phyloP scores from a whole-genome alignment of 345 rosid genomes.

The Hibiscus tridactylites region DNA sequence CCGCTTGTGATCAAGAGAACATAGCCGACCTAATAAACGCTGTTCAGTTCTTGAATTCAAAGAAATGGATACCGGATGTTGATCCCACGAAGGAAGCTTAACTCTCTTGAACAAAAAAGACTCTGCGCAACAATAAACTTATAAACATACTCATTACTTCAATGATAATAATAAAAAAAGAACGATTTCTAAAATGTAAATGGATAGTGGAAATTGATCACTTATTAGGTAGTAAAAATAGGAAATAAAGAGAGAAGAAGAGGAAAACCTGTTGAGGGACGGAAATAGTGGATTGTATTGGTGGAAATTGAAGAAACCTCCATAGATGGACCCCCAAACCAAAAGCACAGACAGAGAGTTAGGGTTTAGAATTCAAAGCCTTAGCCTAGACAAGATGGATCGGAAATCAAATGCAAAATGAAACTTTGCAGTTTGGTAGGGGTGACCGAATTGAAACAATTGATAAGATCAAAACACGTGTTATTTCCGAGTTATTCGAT shows the following conservation, averaged over 20 bases:
- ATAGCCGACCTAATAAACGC: slow-evolving; percentile 4
- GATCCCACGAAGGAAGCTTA: slow-evolving; percentile 24
- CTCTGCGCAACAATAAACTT: slow-evolving; percentile 24
- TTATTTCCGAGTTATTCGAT: not conserved
- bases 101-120: slow-evolving; percentile 22
- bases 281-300: slow-evolving; percentile 15
- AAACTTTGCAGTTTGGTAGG: not conserved
- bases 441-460: not conserved
- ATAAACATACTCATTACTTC: not conserved
- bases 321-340: slow-evolving; percentile 21
- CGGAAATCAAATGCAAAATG: not conserved
- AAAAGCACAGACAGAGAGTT: not conserved
- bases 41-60: slow-evolving; percentile 21
- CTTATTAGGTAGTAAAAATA: not conserved
- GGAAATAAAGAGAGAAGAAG: not conserved
- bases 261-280: slow-evolving; percentile 37
- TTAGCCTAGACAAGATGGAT: not conserved
- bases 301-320: slow-evolving; percentile 35
- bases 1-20: slow-evolving; percentile 4
- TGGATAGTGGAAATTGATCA: not conserved
- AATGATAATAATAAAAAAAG: not conserved
- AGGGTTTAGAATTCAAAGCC: not conserved
- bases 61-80: slow-evolving; percentile 19
- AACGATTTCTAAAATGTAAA: not conserved
- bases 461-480: not conserved